phyloP scores from a whole-genome alignment of 2,329 filamentous ascomycete genomes.

The Colletotrichum sp. region DNA sequence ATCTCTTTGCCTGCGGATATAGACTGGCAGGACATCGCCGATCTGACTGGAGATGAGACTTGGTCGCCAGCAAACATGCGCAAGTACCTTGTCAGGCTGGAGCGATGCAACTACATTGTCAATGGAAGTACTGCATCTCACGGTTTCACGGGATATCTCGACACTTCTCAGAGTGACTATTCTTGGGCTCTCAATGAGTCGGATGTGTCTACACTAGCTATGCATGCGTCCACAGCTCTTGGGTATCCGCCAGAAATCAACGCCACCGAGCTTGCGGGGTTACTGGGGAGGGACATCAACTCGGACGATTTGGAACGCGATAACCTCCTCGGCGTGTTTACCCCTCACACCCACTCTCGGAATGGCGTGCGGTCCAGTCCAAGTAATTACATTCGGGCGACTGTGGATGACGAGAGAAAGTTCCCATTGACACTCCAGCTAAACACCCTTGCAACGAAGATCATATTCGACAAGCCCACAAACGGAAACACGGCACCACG shows the following conservation, averaged over 20 bases:
- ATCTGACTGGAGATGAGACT: slow-evolving; percentile 62
- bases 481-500: background rate
- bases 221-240: background rate
- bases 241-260: background rate
- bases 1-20: slow-evolving; percentile 61
- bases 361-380: slow-evolving; percentile 32
- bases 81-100: slow-evolving; percentile 24
- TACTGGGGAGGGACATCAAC: background rate
- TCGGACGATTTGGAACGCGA: background rate
- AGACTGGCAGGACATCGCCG: slow-evolving; percentile 63
- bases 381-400: slow-evolving; percentile 29
- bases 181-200: background rate
- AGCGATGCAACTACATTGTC: background rate
- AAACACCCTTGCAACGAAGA: slow-evolving; percentile 10
- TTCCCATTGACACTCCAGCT: slow-evolving; percentile 11
- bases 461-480: background rate
- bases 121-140: background rate
- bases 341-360: background rate
- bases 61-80: slow-evolving; percentile 67
- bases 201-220: background rate
- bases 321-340: background rate
- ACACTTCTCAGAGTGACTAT: background rate
- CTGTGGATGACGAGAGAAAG: background rate
- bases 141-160: background rate
- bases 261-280: background rate